These are phyloP conservation scores for Saccharomycopsis fibuligera DNA, from an alignment of 805 yeast genomes.

Conservation along the genomic window DNA sequence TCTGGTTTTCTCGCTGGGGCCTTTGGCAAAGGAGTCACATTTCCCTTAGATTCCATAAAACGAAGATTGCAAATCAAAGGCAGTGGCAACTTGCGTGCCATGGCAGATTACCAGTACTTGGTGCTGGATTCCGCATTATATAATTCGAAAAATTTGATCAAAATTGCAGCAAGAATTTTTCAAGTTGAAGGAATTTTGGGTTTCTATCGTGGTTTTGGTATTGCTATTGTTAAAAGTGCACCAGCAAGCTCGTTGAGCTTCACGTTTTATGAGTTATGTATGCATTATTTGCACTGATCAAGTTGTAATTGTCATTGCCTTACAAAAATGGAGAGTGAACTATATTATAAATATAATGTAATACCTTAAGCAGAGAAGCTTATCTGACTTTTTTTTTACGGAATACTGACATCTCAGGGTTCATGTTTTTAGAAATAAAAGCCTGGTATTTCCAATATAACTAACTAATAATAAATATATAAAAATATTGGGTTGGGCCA, in stretches of 20 bases:
- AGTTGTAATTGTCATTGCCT: too few relatives aligned
- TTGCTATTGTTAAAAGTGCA: conserved; percentile 20
- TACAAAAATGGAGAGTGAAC: too few relatives aligned
- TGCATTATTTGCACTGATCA: conserved; percentile 8
- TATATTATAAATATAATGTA: too few relatives aligned
- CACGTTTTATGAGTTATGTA: conserved; percentile 19
- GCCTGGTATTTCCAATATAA: too few relatives aligned
- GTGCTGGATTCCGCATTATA: conserved; percentile 5
- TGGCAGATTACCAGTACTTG: conserved; percentile 10
- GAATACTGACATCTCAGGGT: too few relatives aligned
- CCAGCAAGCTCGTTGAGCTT: conserved; percentile 21
- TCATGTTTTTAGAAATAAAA: too few relatives aligned
- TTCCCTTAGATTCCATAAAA: conserved; percentile 82
- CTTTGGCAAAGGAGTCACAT: conserved; percentile 62
- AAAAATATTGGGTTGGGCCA: too few relatives aligned
- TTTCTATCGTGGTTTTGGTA: conserved; percentile 18
- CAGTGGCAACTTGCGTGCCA: conserved; percentile 7
- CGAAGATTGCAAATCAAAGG: conserved; percentile 66
- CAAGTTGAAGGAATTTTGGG: conserved; percentile 16
- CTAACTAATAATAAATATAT: too few relatives aligned
- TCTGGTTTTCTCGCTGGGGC: conserved; percentile 77
- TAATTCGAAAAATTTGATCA: conserved; percentile 4
- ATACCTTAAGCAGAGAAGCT: too few relatives aligned
- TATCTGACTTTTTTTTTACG: too few relatives aligned
- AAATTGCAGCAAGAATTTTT: conserved; percentile 8